Conservation (phyloP, 2,329 filamentous ascomycete genomes). For the Pseudopyricularia cyperi region DNA sequence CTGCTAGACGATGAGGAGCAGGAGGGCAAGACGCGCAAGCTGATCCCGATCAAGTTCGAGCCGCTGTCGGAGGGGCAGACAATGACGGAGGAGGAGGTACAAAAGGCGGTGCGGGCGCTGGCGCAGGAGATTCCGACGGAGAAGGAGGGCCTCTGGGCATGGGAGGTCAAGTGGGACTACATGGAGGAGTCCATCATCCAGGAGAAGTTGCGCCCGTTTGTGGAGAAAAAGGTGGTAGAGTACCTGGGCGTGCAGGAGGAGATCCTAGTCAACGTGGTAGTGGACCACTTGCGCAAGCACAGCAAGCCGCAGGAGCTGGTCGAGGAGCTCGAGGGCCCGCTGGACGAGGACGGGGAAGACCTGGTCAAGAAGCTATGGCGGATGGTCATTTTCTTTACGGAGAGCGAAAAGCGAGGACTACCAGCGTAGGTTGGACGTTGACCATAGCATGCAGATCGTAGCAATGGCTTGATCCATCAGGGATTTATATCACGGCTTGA, state of each 20-base stretch:
- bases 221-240: constrained; percentile 97
- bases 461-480: no score
- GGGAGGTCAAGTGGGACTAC: constrained; percentile 85
- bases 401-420: constrained; percentile 82
- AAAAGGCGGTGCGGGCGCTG: constrained; percentile 66
- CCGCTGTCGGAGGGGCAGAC: constrained; percentile 40
- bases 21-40: constrained; percentile 51
- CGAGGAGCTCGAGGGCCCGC: constrained; percentile 72
- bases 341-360: constrained; percentile 90
- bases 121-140: constrained; percentile 84
- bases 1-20: constrained; percentile 93
- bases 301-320: constrained; percentile 68
- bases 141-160: constrained; percentile 79
- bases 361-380: constrained; percentile 96
- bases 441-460: no score
- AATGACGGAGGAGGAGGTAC: constrained; percentile 78
- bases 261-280: constrained; percentile 83
- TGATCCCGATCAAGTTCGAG: constrained; percentile 75
- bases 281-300: constrained; percentile 69
- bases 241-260: constrained; percentile 94
- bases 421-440: constrained; percentile 54
- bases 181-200: constrained; percentile 69
- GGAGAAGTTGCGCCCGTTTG: constrained; percentile 84
- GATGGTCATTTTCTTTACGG: constrained; percentile 96
- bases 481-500: no score